Evolutionary conservation across 225 moss, liverwort and hornwort species (phyloP).

Genomic region (Sphagnum contortum): DNA sequence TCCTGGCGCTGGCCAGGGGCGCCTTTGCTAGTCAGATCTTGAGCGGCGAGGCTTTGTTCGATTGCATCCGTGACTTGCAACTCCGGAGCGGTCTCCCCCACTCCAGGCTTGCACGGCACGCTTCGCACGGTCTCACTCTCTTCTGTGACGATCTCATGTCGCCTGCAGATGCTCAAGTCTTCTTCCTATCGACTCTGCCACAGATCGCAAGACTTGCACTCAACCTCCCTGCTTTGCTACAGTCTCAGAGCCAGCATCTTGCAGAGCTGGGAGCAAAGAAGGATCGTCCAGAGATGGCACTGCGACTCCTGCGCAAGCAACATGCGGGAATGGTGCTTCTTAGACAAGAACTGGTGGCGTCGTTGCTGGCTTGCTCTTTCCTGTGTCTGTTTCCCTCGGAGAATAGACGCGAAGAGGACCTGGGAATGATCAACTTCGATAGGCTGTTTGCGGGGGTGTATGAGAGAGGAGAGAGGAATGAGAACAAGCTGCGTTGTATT

Average conservation of each 20-base stretch:
- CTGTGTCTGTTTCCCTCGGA: conserved; percentile 66
- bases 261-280: conserved; percentile 6
- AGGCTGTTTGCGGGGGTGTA: conserved; percentile 53
- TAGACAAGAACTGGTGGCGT: conserved; percentile 61
- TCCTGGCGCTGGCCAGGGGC: conserved; percentile 64
- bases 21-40: conserved; percentile 49
- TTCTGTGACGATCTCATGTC: conserved; percentile 59
- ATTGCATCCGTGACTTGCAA: conserved; percentile 68
- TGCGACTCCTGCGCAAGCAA: conserved; percentile 51
- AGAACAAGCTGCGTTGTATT: conserved; percentile 59
- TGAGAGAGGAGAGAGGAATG: conserved; percentile 41
- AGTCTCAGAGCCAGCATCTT: conserved; percentile 37
- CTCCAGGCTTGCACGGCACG: conserved; percentile 30
- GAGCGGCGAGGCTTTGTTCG: conserved; percentile 46
- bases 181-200: conserved; percentile 58
- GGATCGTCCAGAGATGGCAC: conserved; percentile 20
- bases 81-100: conserved; percentile 29
- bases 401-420: conserved; percentile 28
- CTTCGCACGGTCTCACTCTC: conserved; percentile 46
- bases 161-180: conserved; percentile 29
- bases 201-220: conserved; percentile 60
- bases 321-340: conserved; percentile 61
- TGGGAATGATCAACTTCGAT: conserved; percentile 60
- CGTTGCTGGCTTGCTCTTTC: conserved; percentile 73
- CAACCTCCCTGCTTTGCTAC: conserved; percentile 47